Conservation (phyloP, 2,329 filamentous ascomycete genomes). For the Xylaria sp. region DNA sequence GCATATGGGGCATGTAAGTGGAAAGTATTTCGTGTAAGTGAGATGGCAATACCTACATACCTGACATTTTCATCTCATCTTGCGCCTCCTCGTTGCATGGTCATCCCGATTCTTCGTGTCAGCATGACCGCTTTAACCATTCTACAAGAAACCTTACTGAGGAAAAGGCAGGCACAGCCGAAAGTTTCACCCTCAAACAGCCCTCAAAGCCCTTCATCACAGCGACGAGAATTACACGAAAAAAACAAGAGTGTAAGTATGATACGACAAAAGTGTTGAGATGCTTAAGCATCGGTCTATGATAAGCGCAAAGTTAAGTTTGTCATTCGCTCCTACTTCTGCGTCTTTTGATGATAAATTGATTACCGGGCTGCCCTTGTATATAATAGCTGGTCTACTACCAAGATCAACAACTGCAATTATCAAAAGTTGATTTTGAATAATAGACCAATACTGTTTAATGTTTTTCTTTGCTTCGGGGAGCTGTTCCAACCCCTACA, state of each 20-base stretch:
- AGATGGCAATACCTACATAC: background rate
- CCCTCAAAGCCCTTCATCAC: background rate
- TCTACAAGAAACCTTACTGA: background rate
- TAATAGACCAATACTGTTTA: background rate
- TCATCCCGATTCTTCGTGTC: background rate
- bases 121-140: background rate
- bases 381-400: background rate
- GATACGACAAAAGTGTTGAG: too few relatives aligned
- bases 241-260: too few relatives aligned
- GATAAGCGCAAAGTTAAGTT: too few relatives aligned
- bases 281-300: too few relatives aligned
- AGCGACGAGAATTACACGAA: too few relatives aligned
- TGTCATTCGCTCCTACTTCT: too few relatives aligned
- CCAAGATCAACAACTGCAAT: background rate
- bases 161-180: background rate
- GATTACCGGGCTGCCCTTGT: too few relatives aligned
- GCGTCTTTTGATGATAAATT: too few relatives aligned
- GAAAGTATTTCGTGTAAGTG: slow-evolving; percentile 1
- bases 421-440: slow-evolving; percentile 1
- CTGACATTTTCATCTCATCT: background rate
- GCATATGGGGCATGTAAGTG: background rate
- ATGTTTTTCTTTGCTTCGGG: slow-evolving; percentile 7
- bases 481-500: slow-evolving; percentile 14
- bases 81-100: background rate
- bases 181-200: background rate